These are phyloP conservation scores for Cephaloascus fragrans DNA, from an alignment of 805 yeast genomes.

Conservation along the genomic window DNA sequence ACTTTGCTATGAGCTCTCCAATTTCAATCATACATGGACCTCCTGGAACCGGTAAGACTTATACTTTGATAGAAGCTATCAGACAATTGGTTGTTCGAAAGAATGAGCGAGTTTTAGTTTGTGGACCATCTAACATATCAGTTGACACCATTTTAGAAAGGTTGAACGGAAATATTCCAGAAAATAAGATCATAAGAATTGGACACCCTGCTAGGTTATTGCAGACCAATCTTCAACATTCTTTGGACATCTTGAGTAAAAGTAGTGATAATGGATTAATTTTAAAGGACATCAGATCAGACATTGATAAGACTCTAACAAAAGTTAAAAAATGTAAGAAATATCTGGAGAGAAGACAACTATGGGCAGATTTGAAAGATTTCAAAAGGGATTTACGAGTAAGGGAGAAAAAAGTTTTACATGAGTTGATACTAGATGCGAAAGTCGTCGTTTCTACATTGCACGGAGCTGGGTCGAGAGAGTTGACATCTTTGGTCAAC, in stretches of 20 bases:
- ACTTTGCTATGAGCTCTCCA: conserved; percentile 52
- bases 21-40: conserved; percentile 67
- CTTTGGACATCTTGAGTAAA: conserved; percentile 64
- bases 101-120: conserved; percentile 56
- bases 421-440: conserved; percentile 47
- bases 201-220: conserved; percentile 92
- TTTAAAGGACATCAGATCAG: conserved; percentile 56
- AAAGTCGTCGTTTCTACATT: conserved; percentile 74
- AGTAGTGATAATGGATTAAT: conserved; percentile 49
- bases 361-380: conserved; percentile 60
- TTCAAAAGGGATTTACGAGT: conserved; percentile 59
- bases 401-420: conserved; percentile 56
- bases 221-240: conserved; percentile 52
- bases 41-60: conserved; percentile 79
- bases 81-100: conserved; percentile 49
- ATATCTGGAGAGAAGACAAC: conserved; percentile 52
- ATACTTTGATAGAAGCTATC: conserved; percentile 73
- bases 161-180: conserved; percentile 32
- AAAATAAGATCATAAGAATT: conserved; percentile 55
- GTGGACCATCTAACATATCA: conserved; percentile 91
- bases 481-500: conserved; percentile 44
- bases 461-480: conserved; percentile 79
- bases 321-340: conserved; percentile 51
- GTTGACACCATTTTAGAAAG: conserved; percentile 88
- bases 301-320: conserved; percentile 53